phyloP scores from a whole-genome alignment of 192 early-diverging fungal genomes.

The Coemansia sp. region DNA sequence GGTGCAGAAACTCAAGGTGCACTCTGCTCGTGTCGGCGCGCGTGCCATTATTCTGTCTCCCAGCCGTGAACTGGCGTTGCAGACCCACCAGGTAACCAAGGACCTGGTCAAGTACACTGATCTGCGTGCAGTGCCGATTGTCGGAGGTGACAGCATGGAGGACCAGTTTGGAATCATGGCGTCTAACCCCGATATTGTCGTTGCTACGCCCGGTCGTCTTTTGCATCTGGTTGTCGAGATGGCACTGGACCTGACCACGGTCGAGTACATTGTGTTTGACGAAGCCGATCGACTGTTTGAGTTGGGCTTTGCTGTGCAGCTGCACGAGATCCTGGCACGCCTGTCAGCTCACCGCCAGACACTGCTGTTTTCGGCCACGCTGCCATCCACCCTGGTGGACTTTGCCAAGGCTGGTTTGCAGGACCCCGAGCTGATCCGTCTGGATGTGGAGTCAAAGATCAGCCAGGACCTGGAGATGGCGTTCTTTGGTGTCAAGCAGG shows the following conservation, averaged over 20 bases:
- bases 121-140: slow-evolving; percentile 79
- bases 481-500: slow-evolving; percentile 81
- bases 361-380: slow-evolving; percentile 91
- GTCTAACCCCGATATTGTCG: slow-evolving; percentile 88
- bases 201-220: slow-evolving; percentile 81
- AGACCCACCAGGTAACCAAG: slow-evolving; percentile 91
- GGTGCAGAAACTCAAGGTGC: slow-evolving; percentile 79
- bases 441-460: slow-evolving; percentile 95
- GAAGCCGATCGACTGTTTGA: slow-evolving; percentile 99
- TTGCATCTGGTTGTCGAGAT: slow-evolving; percentile 89
- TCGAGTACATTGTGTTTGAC: slow-evolving; percentile 97
- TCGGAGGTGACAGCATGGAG: slow-evolving; percentile 96
- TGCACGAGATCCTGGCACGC: slow-evolving; percentile 85
- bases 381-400: slow-evolving; percentile 89
- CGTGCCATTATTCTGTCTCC: slow-evolving; percentile 86
- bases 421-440: slow-evolving; percentile 87
- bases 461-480: slow-evolving; percentile 93
- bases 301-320: slow-evolving; percentile 93
- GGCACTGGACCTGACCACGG: slow-evolving; percentile 74
- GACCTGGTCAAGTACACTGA: slow-evolving; percentile 94
- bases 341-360: slow-evolving; percentile 87
- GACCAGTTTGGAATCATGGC: slow-evolving; percentile 94
- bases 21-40: slow-evolving; percentile 83
- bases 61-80: slow-evolving; percentile 93
- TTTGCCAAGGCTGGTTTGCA: slow-evolving; percentile 96